Evolutionary conservation across 2,329 filamentous ascomycete genomes (phyloP).

Genomic region (Alternaria sp.): DNA sequence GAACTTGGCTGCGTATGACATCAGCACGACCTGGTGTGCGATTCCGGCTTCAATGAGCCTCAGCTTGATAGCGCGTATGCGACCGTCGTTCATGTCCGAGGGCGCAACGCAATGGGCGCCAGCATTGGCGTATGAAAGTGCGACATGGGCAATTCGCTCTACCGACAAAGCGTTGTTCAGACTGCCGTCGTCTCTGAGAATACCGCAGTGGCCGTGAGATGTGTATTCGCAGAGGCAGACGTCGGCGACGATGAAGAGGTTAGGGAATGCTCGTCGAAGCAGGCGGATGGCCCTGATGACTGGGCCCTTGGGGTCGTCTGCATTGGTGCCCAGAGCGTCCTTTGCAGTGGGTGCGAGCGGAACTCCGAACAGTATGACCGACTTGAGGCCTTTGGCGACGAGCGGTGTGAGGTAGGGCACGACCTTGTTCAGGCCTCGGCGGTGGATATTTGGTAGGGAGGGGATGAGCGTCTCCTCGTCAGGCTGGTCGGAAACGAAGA

Average conservation of each 20-base stretch:
- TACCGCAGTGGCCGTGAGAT: conserved; percentile 95
- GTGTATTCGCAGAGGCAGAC: conserved; percentile 99
- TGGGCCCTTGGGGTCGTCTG: conserved; percentile 91
- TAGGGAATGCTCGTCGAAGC: conserved; percentile 83
- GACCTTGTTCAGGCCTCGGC: conserved; percentile 85
- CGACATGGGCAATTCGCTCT: conserved; percentile 95
- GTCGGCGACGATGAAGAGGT: conserved; percentile 89
- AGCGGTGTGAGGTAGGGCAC: conserved; percentile 86
- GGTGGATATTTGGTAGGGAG: conserved; percentile 88
- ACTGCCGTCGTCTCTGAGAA: conserved; percentile 88
- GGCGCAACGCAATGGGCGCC: conserved; percentile 97
- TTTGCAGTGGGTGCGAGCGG: conserved; percentile 82
- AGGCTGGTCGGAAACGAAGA: conserved; percentile 94
- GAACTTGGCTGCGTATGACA: conserved; percentile 99
- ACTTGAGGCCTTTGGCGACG: conserved; percentile 86
- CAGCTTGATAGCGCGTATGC: conserved; percentile 96
- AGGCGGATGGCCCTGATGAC: conserved; percentile 88
- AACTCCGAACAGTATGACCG: conserved; percentile 95
- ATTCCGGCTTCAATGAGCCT: conserved; percentile 96
- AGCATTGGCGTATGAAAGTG: conserved; percentile 93
- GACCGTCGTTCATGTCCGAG: conserved; percentile 98
- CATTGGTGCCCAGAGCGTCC: conserved; percentile 88
- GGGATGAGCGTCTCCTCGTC: conserved; percentile 91
- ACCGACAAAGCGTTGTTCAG: conserved; percentile 94
- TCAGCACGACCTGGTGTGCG: conserved; percentile 87